A percentile compares a stretch with the other conserved stretches of the same genome.
Evolutionary conservation across 345 rosid species (phyloP).

Genomic region (Orychophragmus violaceus): DNA sequence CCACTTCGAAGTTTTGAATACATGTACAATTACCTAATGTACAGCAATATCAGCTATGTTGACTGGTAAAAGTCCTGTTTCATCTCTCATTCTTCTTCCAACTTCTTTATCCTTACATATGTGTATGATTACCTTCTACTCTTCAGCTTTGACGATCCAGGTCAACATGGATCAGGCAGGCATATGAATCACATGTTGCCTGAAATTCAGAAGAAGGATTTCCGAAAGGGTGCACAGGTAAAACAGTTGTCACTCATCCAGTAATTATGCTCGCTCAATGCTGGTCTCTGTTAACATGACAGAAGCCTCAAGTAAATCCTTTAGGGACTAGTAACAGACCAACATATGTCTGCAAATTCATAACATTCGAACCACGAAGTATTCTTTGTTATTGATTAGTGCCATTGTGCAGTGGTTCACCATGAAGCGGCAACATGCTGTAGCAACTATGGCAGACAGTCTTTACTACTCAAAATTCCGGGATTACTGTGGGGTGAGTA

Average conservation of each 20-base stretch:
- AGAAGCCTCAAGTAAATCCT: constrained; percentile 9
- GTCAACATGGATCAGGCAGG: constrained; percentile 94
- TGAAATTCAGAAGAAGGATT: constrained; percentile 70
- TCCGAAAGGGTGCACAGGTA: constrained; percentile 99
- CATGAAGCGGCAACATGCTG: constrained; percentile 91
- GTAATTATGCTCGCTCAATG: not conserved
- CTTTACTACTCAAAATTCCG: constrained; percentile 91
- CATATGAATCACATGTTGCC: constrained; percentile 93
- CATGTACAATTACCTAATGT: constrained; percentile 77
- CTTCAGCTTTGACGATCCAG: constrained; percentile 89
- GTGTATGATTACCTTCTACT: not conserved
- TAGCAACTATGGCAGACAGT: constrained; percentile 79
- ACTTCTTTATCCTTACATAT: not conserved
- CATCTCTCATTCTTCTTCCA: not conserved
- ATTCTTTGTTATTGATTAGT: not conserved
- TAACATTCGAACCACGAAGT: not conserved
- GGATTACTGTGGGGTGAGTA: constrained; percentile 80
- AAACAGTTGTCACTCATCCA: not conserved
- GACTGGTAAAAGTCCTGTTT: constrained; percentile 55
- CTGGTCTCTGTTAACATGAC: not conserved
- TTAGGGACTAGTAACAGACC: not conserved
- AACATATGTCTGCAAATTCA: not conserved
- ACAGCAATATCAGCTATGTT: constrained; percentile 75
- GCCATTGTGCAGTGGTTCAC: constrained; percentile 84
- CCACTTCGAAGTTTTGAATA: constrained; percentile 85